Evolutionary conservation across 2,329 filamentous ascomycete species (phyloP), one percentile per base, ranked within the genome.

Genomic region (Whalleya microplaca): DNA sequence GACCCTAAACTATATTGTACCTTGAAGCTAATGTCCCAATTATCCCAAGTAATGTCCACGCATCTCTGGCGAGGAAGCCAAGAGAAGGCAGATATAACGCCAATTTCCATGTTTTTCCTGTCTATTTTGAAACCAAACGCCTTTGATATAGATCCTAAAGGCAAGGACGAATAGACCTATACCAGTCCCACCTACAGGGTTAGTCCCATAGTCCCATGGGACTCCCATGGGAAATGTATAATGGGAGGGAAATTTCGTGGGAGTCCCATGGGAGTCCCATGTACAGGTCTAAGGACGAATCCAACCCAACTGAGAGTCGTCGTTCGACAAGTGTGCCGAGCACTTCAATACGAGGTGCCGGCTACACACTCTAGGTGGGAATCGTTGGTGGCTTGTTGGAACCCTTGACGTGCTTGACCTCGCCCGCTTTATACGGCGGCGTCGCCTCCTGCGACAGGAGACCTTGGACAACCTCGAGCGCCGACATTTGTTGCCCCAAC

Each of bases 401-500:
- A 9, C 58, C 62, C 51, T 62, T 65, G 19, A 83, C 74, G 21
- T 72, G 72, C 68, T 79, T 74, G 66, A 84, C 82, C 45, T 81
- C 72, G 16, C 76, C 73, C 7, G 74, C 77, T 65, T 72, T 73
- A 32, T 83, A 71, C 0, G 84, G 84, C 5, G 77, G 70, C 3
- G 68, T 56, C 1, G 78, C 74, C 4, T 75, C 64, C 14, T 72
- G 65, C 14, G 77, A 74, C 47, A 89, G 72, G 2, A 87, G 73
- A 2, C 84, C 84, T 67, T 88, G 85, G 16, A 89, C 76, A 1
- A 80, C 78, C 72, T 88, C 86, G 48, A 89, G 77, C 1, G 84
- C 86, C 53, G 79, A 82, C 83, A 89, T 85, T 68, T 88, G 80
- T 71, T 87, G 83, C 3, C 86, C 86, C 5, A 88, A 75, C 2